Conservation (phyloP, 2,329 filamentous ascomycete genomes). For the Periconia digitata region DNA sequence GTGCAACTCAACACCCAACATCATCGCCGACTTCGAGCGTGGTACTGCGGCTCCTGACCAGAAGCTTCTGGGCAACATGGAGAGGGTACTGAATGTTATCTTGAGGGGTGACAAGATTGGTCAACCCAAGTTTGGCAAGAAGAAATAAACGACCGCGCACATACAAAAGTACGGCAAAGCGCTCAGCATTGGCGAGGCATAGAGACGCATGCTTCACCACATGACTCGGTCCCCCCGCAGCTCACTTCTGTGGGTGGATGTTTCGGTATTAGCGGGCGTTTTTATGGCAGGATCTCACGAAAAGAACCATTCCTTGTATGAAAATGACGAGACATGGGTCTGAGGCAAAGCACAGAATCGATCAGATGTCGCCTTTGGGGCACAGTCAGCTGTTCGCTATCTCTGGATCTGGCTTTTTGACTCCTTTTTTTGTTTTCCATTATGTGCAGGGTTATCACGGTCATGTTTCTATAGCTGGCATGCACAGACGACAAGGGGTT, state of each 20-base stretch:
- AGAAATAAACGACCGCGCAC: slow-evolving; percentile 57
- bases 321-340: no score
- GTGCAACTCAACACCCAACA: slow-evolving; percentile 80
- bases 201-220: neutral
- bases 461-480: no score
- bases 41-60: slow-evolving; percentile 79
- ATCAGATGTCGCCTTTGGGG: no score
- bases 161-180: neutral
- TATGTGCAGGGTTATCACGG: no score
- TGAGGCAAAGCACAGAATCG: no score
- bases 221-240: no score
- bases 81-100: slow-evolving; percentile 84
- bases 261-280: slow-evolving; percentile 1
- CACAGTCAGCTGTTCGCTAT: no score
- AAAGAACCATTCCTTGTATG: no score
- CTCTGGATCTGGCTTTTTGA: no score
- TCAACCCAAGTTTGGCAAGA: slow-evolving; percentile 73
- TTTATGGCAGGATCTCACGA: neutral
- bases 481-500: no score
- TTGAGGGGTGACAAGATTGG: slow-evolving; percentile 85
- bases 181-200: neutral
- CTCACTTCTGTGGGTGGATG: neutral
- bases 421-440: no score
- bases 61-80: slow-evolving; percentile 76
- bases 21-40: slow-evolving; percentile 84